Conservation (phyloP, 2,329 filamentous ascomycete species). For the Paecilomyces fulvus region DNA sequence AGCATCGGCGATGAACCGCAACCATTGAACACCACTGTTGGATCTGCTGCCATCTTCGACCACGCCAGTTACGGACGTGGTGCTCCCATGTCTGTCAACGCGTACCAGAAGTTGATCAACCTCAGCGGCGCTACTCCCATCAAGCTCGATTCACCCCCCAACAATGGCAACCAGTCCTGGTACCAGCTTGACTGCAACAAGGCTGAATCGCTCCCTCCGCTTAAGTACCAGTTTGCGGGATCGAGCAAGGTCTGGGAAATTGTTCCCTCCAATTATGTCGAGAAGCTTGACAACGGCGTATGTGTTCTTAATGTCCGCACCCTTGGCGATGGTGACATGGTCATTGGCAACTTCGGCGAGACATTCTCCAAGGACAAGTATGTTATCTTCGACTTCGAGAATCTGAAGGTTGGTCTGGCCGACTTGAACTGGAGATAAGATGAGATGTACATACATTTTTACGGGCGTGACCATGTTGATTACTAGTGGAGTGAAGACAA, state of each 20-base stretch:
- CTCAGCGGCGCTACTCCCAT: conserved; percentile 10
- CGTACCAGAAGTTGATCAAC: conserved; percentile 8
- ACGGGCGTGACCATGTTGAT: background rate
- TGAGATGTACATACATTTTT: background rate
- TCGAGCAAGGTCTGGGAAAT: conserved; percentile 10
- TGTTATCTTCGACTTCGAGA: conserved; percentile 12
- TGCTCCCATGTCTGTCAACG: conserved; percentile 10
- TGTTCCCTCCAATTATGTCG: conserved; percentile 8
- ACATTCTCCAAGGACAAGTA: conserved; percentile 14
- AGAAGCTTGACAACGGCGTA: conserved; percentile 7
- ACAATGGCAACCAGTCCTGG: conserved; percentile 11
- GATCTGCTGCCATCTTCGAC: conserved; percentile 11
- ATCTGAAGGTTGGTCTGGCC: conserved; percentile 10
- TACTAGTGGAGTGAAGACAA: background rate
- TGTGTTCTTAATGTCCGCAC: conserved; percentile 13
- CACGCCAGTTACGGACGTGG: conserved; percentile 13
- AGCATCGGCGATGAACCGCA: conserved; percentile 11
- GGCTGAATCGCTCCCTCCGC: conserved; percentile 6
- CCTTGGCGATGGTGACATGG: conserved; percentile 9
- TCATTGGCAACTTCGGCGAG: conserved; percentile 13
- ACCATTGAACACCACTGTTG: conserved; percentile 10
- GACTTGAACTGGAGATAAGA: conserved; percentile 7
- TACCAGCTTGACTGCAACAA: conserved; percentile 10
- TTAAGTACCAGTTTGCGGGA: conserved; percentile 10
- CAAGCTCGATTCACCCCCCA: conserved; percentile 6